These are phyloP conservation scores for Seminavis robusta DNA, from an alignment of 108 stramenopile genomes.

Conservation along the genomic window DNA sequence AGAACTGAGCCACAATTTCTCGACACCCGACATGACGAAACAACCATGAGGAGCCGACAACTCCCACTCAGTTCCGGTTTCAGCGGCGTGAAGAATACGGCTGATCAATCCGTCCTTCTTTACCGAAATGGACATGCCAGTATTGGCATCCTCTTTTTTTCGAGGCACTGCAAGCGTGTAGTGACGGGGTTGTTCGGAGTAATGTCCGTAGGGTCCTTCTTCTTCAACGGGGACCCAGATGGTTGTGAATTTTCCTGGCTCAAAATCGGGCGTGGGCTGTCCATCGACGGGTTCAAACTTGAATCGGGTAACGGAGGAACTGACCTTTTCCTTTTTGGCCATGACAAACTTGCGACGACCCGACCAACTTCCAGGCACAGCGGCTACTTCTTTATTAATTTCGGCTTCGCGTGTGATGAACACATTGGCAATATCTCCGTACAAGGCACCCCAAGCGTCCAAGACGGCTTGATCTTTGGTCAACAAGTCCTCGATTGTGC, in stretches of 20 bases:
- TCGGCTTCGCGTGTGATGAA: no score
- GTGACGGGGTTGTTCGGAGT: slow-evolving; percentile 3
- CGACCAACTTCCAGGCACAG: no score
- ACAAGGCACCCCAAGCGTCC: no score
- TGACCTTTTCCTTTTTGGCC: slow-evolving; percentile 1
- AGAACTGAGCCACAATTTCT: no score
- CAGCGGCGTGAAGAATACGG: no score
- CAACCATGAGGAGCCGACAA: no score
- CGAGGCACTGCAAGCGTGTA: slow-evolving; percentile 4
- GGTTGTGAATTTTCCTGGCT: not conserved
- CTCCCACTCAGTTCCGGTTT: no score
- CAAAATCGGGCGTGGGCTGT: not conserved
- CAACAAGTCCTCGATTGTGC: no score
- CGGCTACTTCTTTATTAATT: no score
- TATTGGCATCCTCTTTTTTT: not conserved
- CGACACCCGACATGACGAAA: no score
- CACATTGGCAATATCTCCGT: no score
- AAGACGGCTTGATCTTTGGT: no score
- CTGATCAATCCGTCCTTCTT: slow-evolving; percentile 8
- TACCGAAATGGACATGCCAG: slow-evolving; percentile 1
- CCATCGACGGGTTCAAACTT: slow-evolving; percentile 3
- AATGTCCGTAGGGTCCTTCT: not conserved
- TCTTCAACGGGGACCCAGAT: not conserved
- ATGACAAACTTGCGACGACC: not conserved
- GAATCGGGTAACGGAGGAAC: not conserved